Evolutionary conservation across 768 basidiomycete species (phyloP).

Genomic region (Termitomyces eurrhizus): DNA sequence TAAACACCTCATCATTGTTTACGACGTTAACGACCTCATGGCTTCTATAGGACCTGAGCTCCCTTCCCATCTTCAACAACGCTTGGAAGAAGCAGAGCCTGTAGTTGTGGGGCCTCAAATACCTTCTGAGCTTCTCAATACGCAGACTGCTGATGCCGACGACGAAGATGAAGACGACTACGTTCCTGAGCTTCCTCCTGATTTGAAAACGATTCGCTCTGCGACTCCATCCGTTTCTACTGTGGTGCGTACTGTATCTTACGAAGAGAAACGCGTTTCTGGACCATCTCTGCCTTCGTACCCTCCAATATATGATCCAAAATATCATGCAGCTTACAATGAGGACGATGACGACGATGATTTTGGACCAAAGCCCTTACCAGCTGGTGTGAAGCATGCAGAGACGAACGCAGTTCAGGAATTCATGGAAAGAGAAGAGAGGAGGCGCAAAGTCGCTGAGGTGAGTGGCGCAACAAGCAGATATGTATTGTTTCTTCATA

Average conservation of each 20-base stretch:
- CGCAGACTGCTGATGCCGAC: conserved; percentile 20
- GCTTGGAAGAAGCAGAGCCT: conserved; percentile 15
- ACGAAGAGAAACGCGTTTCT: conserved; percentile 33
- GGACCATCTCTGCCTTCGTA: conserved; percentile 53
- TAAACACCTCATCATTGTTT: conserved; percentile 7
- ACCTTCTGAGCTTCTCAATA: conserved; percentile 23
- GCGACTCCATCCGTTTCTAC: conserved; percentile 18
- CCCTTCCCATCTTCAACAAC: conserved; percentile 42
- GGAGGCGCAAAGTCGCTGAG: conserved; percentile 66
- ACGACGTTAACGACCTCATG: conserved; percentile 28
- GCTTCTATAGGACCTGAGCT: conserved; percentile 54
- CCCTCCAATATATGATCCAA: conserved; percentile 30
- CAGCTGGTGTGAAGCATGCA: conserved; percentile 36
- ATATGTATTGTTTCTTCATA: background rate
- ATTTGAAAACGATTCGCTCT: conserved; percentile 46
- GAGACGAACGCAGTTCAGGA: conserved; percentile 69
- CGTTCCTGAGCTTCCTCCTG: conserved; percentile 71
- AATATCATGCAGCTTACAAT: conserved; percentile 20
- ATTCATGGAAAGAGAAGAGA: conserved; percentile 84
- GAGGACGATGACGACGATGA: conserved; percentile 69
- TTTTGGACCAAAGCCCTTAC: conserved; percentile 79
- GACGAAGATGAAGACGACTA: conserved; percentile 61
- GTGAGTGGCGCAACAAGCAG: conserved; percentile 24
- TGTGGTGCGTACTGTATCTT: conserved; percentile 16
- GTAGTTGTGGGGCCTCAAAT: conserved; percentile 22